A percentile compares a stretch with the other conserved stretches of the same genome.
Evolutionary conservation across 805 yeast genomes (phyloP).

Genomic region (Starmerella khaoyaiensis): DNA sequence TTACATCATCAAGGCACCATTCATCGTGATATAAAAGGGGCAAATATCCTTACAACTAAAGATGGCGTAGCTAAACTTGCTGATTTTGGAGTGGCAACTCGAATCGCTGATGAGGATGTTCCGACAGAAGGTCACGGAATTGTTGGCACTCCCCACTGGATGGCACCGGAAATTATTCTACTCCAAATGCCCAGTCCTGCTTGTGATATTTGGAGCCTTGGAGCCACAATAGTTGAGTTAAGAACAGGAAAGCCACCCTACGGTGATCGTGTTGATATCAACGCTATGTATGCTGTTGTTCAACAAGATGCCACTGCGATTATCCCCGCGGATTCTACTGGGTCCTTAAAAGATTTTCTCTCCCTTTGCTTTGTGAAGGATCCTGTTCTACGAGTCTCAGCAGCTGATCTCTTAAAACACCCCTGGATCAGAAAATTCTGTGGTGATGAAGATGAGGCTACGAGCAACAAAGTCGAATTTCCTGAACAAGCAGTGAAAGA

Average conservation of each 20-base stretch:
- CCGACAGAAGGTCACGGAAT: constrained; percentile 23
- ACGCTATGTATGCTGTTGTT: constrained; percentile 73
- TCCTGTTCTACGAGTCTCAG: constrained; percentile 45
- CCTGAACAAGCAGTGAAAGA: constrained; percentile 24
- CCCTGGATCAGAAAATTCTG: constrained; percentile 41
- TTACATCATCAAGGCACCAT: constrained; percentile 62
- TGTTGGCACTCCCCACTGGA: constrained; percentile 93
- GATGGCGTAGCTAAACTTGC: constrained; percentile 57
- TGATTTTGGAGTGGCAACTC: constrained; percentile 65
- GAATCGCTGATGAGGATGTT: constrained; percentile 17
- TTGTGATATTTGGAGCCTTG: constrained; percentile 75
- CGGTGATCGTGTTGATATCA: constrained; percentile 59
- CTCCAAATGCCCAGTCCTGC: constrained; percentile 66
- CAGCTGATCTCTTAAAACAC: constrained; percentile 43
- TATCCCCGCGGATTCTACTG: constrained; percentile 38
- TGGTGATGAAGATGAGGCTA: constrained; percentile 1
- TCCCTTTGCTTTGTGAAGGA: constrained; percentile 59
- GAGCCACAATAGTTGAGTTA: constrained; percentile 86
- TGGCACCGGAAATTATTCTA: constrained; percentile 92
- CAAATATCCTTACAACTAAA: constrained; percentile 50
- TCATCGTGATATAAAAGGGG: constrained; percentile 68
- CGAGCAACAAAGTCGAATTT: constrained; percentile 10
- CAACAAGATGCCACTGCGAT: constrained; percentile 48
- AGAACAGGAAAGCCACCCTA: constrained; percentile 82
- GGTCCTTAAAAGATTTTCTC: constrained; percentile 43